Percentiles rank a stretch among this genome's conserved stretches.
Conservation (phyloP, 345 rosid species). For the Microthlaspi erraticum region DNA sequence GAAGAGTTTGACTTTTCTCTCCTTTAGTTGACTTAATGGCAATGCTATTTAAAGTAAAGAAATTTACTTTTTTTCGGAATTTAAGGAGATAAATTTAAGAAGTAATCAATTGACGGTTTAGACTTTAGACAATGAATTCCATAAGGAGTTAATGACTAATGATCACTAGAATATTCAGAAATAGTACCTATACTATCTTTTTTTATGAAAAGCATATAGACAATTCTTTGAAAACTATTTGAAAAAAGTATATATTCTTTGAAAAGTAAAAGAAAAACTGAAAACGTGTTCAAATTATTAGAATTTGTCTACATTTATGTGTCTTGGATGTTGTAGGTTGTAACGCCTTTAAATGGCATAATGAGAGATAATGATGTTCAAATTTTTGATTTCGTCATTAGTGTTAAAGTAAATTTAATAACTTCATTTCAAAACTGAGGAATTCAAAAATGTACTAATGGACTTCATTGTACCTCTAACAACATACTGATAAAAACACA, state of each 20-base stretch:
- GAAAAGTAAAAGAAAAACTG: too few relatives aligned
- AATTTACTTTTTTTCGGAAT: not conserved
- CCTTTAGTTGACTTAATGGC: not conserved
- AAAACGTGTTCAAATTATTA: too few relatives aligned
- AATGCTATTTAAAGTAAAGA: conserved; percentile 3
- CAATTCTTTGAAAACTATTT: not conserved
- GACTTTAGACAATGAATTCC: not conserved
- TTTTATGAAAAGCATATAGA: too few relatives aligned
- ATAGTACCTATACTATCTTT: not conserved
- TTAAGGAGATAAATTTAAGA: not conserved
- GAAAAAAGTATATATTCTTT: not conserved
- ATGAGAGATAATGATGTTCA: not conserved
- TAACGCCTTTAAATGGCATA: not conserved
- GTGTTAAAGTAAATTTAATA: not conserved
- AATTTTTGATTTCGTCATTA: not conserved
- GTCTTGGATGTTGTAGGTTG: not conserved
- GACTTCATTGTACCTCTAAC: not conserved
- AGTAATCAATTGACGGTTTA: not conserved
- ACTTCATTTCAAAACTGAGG: not conserved
- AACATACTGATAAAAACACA: not conserved
- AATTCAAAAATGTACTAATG: not conserved
- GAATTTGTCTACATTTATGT: not conserved
- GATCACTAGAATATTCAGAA: not conserved
- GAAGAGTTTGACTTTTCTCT: conserved; percentile 19
- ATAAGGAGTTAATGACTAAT: not conserved